Evolutionary conservation across 2,329 filamentous ascomycete genomes (phyloP).

Genomic region (Tympanopsis confertula): DNA sequence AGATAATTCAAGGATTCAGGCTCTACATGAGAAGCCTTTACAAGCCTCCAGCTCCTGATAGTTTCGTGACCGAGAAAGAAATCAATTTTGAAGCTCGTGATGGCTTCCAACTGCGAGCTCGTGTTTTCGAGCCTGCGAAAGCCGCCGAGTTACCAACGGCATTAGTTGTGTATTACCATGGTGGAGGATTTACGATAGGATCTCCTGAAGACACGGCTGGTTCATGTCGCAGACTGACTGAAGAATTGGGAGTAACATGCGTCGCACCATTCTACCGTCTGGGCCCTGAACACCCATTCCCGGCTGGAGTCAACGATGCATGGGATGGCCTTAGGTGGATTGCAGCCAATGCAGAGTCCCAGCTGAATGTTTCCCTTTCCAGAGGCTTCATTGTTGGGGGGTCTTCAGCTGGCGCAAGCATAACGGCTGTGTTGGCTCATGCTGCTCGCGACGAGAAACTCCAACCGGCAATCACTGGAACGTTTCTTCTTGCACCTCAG

Average conservation of each 20-base stretch:
- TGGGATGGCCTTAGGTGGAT: not conserved
- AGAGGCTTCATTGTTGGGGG: slow-evolving; percentile 7
- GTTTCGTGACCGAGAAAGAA: not conserved
- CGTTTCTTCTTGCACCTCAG: slow-evolving; percentile 2
- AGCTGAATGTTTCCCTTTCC: not conserved
- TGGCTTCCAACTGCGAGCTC: not conserved
- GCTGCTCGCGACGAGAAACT: slow-evolving; percentile 2
- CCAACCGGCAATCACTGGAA: slow-evolving; percentile 2
- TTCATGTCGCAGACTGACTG: not conserved
- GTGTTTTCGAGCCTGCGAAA: not conserved
- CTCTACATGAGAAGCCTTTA: no score
- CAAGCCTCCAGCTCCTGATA: no score
- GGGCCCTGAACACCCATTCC: not conserved
- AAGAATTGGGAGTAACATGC: not conserved
- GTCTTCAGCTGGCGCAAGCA: slow-evolving; percentile 7
- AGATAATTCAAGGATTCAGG: no score
- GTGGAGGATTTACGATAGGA: not conserved
- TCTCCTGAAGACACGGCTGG: not conserved
- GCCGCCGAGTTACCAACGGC: not conserved
- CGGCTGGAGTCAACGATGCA: not conserved
- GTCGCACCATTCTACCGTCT: not conserved
- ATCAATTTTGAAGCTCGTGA: not conserved
- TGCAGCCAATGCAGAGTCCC: not conserved
- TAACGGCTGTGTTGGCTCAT: slow-evolving; percentile 6
- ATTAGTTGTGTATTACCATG: not conserved